Percentiles rank a stretch among this genome's conserved stretches.
phyloP scores from a whole-genome alignment of 257 asterid species.

The Scutellaria minor region DNA sequence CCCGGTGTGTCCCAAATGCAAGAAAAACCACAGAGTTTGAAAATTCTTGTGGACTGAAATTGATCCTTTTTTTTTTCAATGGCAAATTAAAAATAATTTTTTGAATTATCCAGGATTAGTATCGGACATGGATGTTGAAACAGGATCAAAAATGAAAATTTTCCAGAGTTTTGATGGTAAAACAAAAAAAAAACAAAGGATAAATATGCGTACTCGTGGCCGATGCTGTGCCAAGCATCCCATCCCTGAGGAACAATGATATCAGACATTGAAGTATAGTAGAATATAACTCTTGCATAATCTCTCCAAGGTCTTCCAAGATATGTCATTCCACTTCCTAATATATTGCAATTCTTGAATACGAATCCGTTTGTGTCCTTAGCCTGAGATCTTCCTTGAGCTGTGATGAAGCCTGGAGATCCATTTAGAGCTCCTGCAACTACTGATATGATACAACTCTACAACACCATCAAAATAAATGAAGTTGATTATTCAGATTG shows the following conservation, averaged over 20 bases:
- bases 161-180: too few species aligned
- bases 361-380: slow-evolving; percentile 52
- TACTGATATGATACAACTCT: slow-evolving; percentile 69
- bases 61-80: too few species aligned
- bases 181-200: too few species aligned
- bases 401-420: slow-evolving; percentile 68
- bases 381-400: slow-evolving; percentile 53
- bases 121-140: too few species aligned
- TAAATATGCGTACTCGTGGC: slow-evolving; percentile 46
- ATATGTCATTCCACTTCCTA: slow-evolving; percentile 47
- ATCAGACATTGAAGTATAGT: slow-evolving; percentile 51
- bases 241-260: slow-evolving; percentile 72
- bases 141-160: too few species aligned
- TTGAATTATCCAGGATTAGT: too few species aligned
- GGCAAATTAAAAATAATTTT: too few species aligned
- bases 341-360: slow-evolving; percentile 48
- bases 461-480: too few species aligned
- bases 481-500: too few species aligned
- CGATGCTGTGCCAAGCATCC: slow-evolving; percentile 55
- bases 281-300: slow-evolving; percentile 68
- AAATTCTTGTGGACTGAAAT: too few species aligned
- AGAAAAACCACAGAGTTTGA: too few species aligned
- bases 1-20: too few species aligned
- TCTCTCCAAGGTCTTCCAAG: slow-evolving; percentile 81
- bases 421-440: slow-evolving; percentile 37